Percentiles rank a stretch among this genome's conserved stretches.
Conservation (phyloP, 768 basidiomycete genomes). For the Xerocomellus intermedius region DNA sequence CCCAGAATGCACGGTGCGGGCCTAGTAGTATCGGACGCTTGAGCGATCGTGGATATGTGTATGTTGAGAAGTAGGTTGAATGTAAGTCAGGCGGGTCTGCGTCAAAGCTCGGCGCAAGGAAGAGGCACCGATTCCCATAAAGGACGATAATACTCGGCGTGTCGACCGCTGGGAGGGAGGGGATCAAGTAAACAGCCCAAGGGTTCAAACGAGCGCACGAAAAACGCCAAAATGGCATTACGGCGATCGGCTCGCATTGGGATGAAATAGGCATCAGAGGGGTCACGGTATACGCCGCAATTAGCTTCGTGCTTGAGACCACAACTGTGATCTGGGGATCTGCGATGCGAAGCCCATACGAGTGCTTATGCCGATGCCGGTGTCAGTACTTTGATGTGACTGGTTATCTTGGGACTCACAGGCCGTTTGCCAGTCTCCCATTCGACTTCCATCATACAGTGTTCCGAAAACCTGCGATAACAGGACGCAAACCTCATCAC, state of each 20-base stretch:
- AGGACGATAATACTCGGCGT: conserved; percentile 3
- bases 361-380: too few species aligned
- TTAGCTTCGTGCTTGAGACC: too few species aligned
- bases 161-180: conserved; percentile 8
- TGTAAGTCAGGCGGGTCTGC: background rate
- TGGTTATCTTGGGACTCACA: too few species aligned
- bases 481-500: too few species aligned
- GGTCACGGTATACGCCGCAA: too few species aligned
- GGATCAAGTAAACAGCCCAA: conserved; percentile 6
- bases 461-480: too few species aligned
- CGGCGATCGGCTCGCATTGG: background rate
- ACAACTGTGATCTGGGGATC: too few species aligned
- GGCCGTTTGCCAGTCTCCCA: too few species aligned
- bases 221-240: background rate
- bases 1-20: too few species aligned
- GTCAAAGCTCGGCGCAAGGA: background rate
- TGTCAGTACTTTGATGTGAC: background rate
- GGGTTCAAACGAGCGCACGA: conserved; percentile 3
- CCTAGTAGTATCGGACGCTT: too few species aligned
- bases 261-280: background rate
- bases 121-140: conserved; percentile 4
- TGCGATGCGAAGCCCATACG: too few species aligned
- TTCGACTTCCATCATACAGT: too few species aligned
- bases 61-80: conserved; percentile 12
- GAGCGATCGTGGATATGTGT: background rate